Evolutionary conservation across 2,329 filamentous ascomycete species (phyloP), one percentile per base, ranked within the genome.

Genomic region (Hypoxylon sp.): DNA sequence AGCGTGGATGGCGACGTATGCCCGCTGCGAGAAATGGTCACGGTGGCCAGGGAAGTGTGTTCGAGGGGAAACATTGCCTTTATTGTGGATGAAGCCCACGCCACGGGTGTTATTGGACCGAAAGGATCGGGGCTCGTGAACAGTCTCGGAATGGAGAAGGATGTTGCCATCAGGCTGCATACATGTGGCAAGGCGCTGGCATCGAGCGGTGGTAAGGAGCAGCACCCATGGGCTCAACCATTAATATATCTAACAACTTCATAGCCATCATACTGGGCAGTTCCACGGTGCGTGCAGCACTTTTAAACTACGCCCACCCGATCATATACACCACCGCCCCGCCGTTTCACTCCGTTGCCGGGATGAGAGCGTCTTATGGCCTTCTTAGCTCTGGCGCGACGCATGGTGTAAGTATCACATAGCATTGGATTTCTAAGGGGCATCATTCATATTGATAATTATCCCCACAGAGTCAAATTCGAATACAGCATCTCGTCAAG

Each of bases 11-110:
- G 80, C 1, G 81, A 83, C 59, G 43, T 81, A 0, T 76, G 74
- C 30, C 80, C 80, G 0, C 55, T 82, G 8, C 39, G 60, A n/a
- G 76, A 79, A 39, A 62, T 83, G 3, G 67, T 82, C 2, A 65
- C 78, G 1, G 58, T 73, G 10, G 75, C 74, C 1, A 73, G 78
- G 26, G 73, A 78, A 15, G 17, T 78, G 1, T 75, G 78, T 6
- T 72, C 74, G 1, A 47, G 59, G 0, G 77, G 74, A 0, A 80
- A 79, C 65, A 81, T 76, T 1, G 80, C 84, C 62, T 79, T 87
- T 32, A 75, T 86, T 15, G 79, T 87, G 0, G 85, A 87, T 61
- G 85, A 87, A 64, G 85, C 85, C 1, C 85, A 87, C 69, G 78
- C 79, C 0, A 84, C 79, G 13, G 85, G 85, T 0, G 75, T 83